These are phyloP conservation scores for Linderina pennispora DNA, from an alignment of 192 early-diverging fungal species.

Conservation along the genomic window DNA sequence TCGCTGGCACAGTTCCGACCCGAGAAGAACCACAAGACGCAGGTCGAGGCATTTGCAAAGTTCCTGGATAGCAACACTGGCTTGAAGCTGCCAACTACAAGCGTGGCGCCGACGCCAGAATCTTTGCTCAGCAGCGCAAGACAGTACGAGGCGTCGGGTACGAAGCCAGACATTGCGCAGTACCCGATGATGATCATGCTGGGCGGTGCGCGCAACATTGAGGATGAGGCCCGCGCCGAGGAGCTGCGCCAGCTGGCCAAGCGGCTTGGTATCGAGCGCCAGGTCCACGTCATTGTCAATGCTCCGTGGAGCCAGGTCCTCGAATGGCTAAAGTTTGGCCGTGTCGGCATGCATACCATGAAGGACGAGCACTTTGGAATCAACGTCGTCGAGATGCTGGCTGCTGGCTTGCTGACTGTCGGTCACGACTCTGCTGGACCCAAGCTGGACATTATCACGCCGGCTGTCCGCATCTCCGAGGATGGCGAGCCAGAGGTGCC, in stretches of 20 bases:
- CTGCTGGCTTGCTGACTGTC: conserved; percentile 34
- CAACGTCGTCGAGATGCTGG: conserved; percentile 97
- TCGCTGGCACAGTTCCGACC: conserved; percentile 97
- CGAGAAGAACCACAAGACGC: conserved; percentile 88
- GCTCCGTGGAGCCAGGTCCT: conserved; percentile 65
- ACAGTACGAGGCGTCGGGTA: not conserved
- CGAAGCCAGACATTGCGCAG: not conserved
- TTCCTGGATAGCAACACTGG: conserved; percentile 59
- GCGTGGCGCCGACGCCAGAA: conserved; percentile 6
- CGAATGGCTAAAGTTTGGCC: conserved; percentile 52
- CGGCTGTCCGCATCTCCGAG: conserved; percentile 15
- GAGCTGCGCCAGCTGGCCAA: conserved; percentile 45
- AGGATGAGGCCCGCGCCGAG: conserved; percentile 65
- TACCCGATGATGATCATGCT: conserved; percentile 67
- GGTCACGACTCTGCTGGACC: conserved; percentile 46
- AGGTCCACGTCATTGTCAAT: conserved; percentile 77
- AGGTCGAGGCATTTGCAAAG: conserved; percentile 66
- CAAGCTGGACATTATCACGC: conserved; percentile 35
- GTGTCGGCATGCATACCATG: conserved; percentile 94
- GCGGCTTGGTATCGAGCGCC: conserved; percentile 55
- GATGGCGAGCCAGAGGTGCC: not conserved
- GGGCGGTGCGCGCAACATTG: conserved; percentile 78
- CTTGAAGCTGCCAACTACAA: conserved; percentile 13
- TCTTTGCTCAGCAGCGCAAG: not conserved
- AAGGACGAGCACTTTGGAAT: conserved; percentile 99